Percentiles rank a stretch among this genome's conserved stretches.
These are phyloP conservation scores for Trametes punicea DNA, from an alignment of 768 basidiomycete species.

Conservation along the genomic window DNA sequence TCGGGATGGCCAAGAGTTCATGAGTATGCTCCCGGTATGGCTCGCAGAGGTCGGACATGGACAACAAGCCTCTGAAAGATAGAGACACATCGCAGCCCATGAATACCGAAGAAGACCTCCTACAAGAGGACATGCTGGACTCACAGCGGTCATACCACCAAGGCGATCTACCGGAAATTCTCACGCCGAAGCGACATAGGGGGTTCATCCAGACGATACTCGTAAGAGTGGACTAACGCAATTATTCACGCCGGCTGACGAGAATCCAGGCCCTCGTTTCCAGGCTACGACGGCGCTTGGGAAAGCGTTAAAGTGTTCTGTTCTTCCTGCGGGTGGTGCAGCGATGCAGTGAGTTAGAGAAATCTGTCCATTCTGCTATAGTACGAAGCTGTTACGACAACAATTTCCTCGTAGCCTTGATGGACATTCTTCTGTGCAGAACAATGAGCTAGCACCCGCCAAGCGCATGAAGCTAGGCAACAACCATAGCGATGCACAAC, in stretches of 20 bases:
- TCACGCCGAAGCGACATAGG: not conserved
- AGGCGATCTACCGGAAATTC: not conserved
- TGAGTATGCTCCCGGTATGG: constrained; percentile 19
- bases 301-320: not conserved
- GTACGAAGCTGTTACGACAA: too few relatives aligned
- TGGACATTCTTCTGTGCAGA: too few relatives aligned
- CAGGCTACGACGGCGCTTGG: constrained; percentile 1
- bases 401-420: too few relatives aligned
- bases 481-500: too few relatives aligned
- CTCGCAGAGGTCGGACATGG: not conserved
- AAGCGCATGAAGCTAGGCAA: too few relatives aligned
- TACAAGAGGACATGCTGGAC: constrained; percentile 16
- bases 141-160: not conserved
- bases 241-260: not conserved
- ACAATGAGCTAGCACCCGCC: too few relatives aligned
- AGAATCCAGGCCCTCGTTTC: not conserved
- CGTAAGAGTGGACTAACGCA: not conserved
- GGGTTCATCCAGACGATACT: not conserved
- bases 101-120: constrained; percentile 21
- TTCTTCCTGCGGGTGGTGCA: too few relatives aligned
- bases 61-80: not conserved
- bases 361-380: too few relatives aligned
- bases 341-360: too few relatives aligned
- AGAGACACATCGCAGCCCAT: constrained; percentile 10
- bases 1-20: constrained; percentile 13